Conservation (phyloP, 192 early-diverging fungal species). For the Coemansia sp. region DNA sequence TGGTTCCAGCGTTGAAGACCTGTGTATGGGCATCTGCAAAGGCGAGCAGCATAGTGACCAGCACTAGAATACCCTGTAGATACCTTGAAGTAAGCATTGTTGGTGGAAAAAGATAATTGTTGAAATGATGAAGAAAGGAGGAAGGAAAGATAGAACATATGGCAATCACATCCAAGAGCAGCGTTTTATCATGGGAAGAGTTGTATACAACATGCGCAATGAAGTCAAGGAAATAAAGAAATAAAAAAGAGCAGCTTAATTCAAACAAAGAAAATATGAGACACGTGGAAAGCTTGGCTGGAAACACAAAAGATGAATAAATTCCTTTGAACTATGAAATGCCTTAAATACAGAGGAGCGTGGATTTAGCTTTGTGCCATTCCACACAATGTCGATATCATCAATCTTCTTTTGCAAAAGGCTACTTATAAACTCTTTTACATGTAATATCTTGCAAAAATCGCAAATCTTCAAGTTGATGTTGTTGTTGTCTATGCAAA, state of each 20-base stretch:
- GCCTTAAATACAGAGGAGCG: neutral
- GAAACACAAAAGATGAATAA: neutral
- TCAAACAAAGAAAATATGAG: neutral
- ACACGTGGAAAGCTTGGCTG: neutral
- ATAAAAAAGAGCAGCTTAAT: neutral
- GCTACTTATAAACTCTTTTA: neutral
- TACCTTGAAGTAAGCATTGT: neutral
- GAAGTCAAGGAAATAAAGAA: neutral
- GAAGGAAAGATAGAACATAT: neutral
- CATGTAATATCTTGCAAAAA: constrained; percentile 1
- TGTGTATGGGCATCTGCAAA: constrained; percentile 13
- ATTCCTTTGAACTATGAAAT: neutral
- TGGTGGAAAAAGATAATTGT: neutral
- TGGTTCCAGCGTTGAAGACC: constrained; percentile 13
- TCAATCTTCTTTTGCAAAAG: neutral
- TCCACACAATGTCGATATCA: neutral
- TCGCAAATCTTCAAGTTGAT: neutral
- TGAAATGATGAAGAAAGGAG: neutral
- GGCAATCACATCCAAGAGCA: too few species aligned
- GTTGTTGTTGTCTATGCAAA: neutral
- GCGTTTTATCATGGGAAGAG: too few species aligned
- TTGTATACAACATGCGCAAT: too few species aligned
- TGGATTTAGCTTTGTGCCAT: neutral
- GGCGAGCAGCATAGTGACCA: constrained; percentile 3
- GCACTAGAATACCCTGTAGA: neutral